These are phyloP conservation scores for Ustilago trichophora DNA, from an alignment of 1,284 basidiomycete species.

Conservation along the genomic window DNA sequence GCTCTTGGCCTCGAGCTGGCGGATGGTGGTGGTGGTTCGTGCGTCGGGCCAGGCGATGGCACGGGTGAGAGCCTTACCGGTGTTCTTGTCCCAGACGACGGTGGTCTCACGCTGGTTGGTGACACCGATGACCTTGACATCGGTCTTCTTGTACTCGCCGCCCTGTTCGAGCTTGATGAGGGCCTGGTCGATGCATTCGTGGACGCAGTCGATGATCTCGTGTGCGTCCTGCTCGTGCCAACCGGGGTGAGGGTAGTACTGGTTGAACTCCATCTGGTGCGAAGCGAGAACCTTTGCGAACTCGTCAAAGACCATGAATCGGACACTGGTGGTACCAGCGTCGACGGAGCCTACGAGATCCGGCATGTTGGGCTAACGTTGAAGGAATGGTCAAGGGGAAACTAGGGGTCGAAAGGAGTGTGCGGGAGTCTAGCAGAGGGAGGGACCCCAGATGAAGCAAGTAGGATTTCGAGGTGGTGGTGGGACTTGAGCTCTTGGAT, in stretches of 20 bases:
- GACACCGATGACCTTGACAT: slow-evolving; percentile 93
- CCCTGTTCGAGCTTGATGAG: slow-evolving; percentile 77
- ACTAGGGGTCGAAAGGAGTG: too few relatives aligned
- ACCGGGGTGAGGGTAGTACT: slow-evolving; percentile 65
- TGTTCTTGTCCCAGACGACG: slow-evolving; percentile 88
- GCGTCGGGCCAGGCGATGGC: slow-evolving; percentile 98
- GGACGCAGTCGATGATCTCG: slow-evolving; percentile 82
- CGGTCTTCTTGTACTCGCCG: slow-evolving; percentile 77
- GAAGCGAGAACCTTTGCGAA: slow-evolving; percentile 86
- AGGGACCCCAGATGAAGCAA: too few relatives aligned
- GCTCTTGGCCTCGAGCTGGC: slow-evolving; percentile 79
- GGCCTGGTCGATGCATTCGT: slow-evolving; percentile 80
- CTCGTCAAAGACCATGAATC: slow-evolving; percentile 92
- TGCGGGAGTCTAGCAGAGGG: too few relatives aligned
- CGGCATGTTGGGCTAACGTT: slow-evolving; percentile 35
- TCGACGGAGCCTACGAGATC: slow-evolving; percentile 50
- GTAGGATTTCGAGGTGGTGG: too few relatives aligned
- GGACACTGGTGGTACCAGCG: slow-evolving; percentile 76
- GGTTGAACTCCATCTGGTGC: slow-evolving; percentile 74
- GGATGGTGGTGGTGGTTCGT: slow-evolving; percentile 84
- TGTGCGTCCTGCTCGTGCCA: slow-evolving; percentile 96
- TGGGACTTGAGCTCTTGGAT: too few relatives aligned
- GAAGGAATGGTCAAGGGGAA: too few relatives aligned
- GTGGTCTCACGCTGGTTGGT: slow-evolving; percentile 98
- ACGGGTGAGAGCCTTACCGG: slow-evolving; percentile 82